Evolutionary conservation across 139 green algal species (phyloP), one percentile per base, ranked within the genome.

Genomic region (Marvania coccoides): DNA sequence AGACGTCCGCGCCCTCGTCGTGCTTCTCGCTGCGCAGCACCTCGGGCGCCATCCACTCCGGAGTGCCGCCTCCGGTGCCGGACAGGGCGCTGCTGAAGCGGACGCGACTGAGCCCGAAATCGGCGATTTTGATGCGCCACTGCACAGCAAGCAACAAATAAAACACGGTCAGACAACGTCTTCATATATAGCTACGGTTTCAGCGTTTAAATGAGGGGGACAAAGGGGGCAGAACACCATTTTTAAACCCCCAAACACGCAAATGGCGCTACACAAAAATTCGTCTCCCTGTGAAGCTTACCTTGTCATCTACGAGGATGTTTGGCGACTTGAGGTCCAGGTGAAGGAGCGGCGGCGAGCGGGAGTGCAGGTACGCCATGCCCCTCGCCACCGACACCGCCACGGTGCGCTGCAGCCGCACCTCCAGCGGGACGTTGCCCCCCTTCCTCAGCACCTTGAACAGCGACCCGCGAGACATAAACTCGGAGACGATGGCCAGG

Each of bases 41-140:
- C 69, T 94, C 88, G 6, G 89, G 89, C 7, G 89, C 82, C 87
- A 92, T 96, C 83, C 90, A 96, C 65, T 90, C 75, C 3, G 84
- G 72, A 8, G 75, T 85, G 23, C 73, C 56, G 12, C 39, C 61
- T 3, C 23, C 64, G 7, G 38, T 61, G 36, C 46, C 31, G 9
- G 26, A 35, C 30, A 65, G n/a, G n/a, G n/a, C n/a, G n/a, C n/a
- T n/a, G n/a, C 5, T 45, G 71, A 8, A 35, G 24, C 33, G 33
- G 26, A 75, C 5, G 14, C 53, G 61, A 15, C 13, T 34, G 6
- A 75, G 61, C 29, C 67, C 67, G 33, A 74, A 74, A 47, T 74
- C 67, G 1, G 54, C 81, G 7, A 94, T 71, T 60, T 94, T 94
- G 15, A 93, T 68, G 1, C 82, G 71, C 72, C 73, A 91, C 14